Conservation (phyloP, 306 rosid species). For the Trichosanthes cucumerina region DNA sequence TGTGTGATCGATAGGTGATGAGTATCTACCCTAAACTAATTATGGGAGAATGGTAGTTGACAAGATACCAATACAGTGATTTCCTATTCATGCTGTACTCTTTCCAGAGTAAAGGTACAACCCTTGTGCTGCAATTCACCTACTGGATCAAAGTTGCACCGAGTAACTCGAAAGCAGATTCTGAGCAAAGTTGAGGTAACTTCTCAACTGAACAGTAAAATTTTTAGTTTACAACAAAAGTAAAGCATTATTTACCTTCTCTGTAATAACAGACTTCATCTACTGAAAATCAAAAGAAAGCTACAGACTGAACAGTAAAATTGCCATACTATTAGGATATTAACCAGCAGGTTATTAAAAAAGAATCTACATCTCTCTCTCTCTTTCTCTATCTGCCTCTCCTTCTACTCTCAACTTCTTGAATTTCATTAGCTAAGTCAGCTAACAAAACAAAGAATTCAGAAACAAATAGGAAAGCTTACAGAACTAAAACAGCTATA, state of each 20-base stretch:
- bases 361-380: background rate
- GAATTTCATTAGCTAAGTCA: slow-evolving; percentile 27
- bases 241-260: background rate
- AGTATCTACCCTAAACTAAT: too few species aligned
- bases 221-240: background rate
- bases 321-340: background rate
- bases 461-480: background rate
- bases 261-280: background rate
- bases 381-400: background rate
- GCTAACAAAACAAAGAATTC: slow-evolving; percentile 14
- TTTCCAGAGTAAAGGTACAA: background rate
- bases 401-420: slow-evolving; percentile 8
- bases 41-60: background rate
- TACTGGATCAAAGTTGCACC: background rate
- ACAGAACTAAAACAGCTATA: background rate
- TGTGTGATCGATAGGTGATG: too few species aligned
- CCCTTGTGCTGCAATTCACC: background rate
- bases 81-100: background rate
- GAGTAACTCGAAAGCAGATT: background rate
- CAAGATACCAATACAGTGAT: background rate
- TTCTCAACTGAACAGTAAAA: background rate
- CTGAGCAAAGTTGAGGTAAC: background rate
- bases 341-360: slow-evolving; percentile 4
- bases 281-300: background rate
- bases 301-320: background rate